These are phyloP conservation scores for Durusdinium trenchii DNA, from an alignment of 73 alveolate genomes.

Conservation along the genomic window DNA sequence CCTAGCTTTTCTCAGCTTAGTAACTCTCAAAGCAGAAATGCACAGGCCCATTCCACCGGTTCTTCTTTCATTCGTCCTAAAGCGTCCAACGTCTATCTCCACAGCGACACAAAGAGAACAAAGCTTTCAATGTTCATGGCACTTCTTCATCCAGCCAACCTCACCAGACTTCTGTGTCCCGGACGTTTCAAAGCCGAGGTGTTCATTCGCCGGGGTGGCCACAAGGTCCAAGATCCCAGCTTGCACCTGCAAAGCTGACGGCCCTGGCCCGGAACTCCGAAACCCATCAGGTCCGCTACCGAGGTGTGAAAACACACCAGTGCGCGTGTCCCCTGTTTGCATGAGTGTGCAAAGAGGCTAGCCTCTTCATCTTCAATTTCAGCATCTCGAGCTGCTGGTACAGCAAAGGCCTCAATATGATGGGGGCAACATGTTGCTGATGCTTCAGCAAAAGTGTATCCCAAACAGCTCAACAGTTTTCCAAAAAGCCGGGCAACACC, in stretches of 20 bases:
- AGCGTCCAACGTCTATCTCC: no score
- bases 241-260: constrained; percentile 42
- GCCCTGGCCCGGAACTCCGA: no score
- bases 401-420: constrained; percentile 42
- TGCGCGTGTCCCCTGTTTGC: no score
- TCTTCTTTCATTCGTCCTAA: no score
- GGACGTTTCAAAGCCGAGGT: constrained; percentile 60
- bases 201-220: constrained; percentile 51
- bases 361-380: constrained; percentile 59
- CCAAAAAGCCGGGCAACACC: not conserved
- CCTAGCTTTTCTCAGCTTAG: no score
- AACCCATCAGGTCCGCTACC: not conserved
- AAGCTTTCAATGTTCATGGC: no score
- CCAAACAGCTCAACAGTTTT: not conserved
- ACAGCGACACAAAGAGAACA: no score
- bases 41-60: no score
- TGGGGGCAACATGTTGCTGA: not conserved
- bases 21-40: no score
- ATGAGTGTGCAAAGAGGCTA: not conserved
- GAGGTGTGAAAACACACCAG: not conserved
- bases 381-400: constrained; percentile 5
- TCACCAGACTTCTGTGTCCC: no score
- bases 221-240: constrained; percentile 67
- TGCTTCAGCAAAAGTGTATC: not conserved
- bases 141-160: no score